Percentiles rank a stretch among this genome's conserved stretches.
Evolutionary conservation across 2,329 filamentous ascomycete species (phyloP).

Genomic region (Penicillium sp.): DNA sequence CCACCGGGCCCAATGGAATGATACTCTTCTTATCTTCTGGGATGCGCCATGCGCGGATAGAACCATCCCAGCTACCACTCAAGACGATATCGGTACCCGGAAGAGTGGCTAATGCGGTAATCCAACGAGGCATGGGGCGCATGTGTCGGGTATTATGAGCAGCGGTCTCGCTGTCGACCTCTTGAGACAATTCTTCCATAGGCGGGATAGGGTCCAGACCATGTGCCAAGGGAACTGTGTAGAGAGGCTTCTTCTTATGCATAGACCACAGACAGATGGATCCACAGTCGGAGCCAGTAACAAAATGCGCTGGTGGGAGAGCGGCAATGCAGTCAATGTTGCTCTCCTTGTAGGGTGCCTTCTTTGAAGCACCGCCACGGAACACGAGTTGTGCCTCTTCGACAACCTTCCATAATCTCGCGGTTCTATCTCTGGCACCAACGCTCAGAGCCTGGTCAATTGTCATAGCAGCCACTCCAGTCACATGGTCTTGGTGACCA

Average conservation of each 20-base stretch:
- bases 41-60: slow-evolving; percentile 80
- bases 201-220: slow-evolving; percentile 74
- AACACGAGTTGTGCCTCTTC: slow-evolving; percentile 97
- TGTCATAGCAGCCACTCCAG: slow-evolving; percentile 78
- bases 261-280: slow-evolving; percentile 83
- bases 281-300: slow-evolving; percentile 93
- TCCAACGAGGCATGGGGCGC: slow-evolving; percentile 74
- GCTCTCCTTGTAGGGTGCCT: slow-evolving; percentile 65
- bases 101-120: slow-evolving; percentile 82
- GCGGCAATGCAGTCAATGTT: slow-evolving; percentile 91
- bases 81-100: slow-evolving; percentile 90
- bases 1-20: slow-evolving; percentile 69
- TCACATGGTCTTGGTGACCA: slow-evolving; percentile 88
- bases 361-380: slow-evolving; percentile 66
- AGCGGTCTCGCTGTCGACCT: slow-evolving; percentile 60
- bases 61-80: slow-evolving; percentile 92
- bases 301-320: slow-evolving; percentile 85
- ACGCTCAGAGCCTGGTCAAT: slow-evolving; percentile 90
- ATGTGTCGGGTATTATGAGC: slow-evolving; percentile 43
- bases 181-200: slow-evolving; percentile 72
- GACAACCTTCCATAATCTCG: slow-evolving; percentile 90
- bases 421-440: slow-evolving; percentile 86
- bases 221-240: slow-evolving; percentile 77
- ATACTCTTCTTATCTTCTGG: slow-evolving; percentile 79
- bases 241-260: slow-evolving; percentile 92